Percentiles rank a stretch among this genome's conserved stretches.
Evolutionary conservation across 257 asterid genomes (phyloP).

Genomic region (Avicennia marina): DNA sequence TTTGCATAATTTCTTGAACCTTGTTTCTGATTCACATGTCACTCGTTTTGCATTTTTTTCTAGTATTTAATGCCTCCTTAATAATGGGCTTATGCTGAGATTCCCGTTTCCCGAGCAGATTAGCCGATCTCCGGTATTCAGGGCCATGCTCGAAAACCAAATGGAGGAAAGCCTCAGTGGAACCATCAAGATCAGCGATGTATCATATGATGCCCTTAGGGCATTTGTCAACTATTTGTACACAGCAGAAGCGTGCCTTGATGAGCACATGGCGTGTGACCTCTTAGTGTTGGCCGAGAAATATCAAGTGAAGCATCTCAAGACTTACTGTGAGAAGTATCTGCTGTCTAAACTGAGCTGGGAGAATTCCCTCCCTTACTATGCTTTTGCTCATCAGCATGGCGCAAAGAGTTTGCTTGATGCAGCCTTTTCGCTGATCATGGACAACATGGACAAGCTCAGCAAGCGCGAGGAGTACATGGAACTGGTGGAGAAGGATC

Average conservation of each 20-base stretch:
- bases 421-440: conserved; percentile 55
- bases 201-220: conserved; percentile 56
- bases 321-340: conserved; percentile 59
- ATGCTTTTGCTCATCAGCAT: conserved; percentile 67
- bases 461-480: conserved; percentile 52
- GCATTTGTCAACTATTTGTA: conserved; percentile 54
- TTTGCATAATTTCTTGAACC: no score
- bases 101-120: conserved; percentile 30
- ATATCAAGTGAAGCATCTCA: conserved; percentile 64
- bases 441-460: conserved; percentile 59
- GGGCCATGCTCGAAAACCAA: conserved; percentile 64
- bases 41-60: no score
- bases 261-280: conserved; percentile 59
- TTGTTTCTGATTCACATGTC: no score
- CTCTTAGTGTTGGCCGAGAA: conserved; percentile 65
- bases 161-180: conserved; percentile 76
- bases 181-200: conserved; percentile 59
- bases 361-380: conserved; percentile 55
- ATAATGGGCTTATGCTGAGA: not conserved
- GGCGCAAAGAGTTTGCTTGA: conserved; percentile 46
- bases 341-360: conserved; percentile 52
- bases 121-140: conserved; percentile 64
- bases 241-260: conserved; percentile 59
- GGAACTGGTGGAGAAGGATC: conserved; percentile 71
- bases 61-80: not conserved